Percentiles rank a stretch among this genome's conserved stretches.
These are phyloP conservation scores for Terana coerulea DNA, from an alignment of 768 basidiomycete species.

Conservation along the genomic window DNA sequence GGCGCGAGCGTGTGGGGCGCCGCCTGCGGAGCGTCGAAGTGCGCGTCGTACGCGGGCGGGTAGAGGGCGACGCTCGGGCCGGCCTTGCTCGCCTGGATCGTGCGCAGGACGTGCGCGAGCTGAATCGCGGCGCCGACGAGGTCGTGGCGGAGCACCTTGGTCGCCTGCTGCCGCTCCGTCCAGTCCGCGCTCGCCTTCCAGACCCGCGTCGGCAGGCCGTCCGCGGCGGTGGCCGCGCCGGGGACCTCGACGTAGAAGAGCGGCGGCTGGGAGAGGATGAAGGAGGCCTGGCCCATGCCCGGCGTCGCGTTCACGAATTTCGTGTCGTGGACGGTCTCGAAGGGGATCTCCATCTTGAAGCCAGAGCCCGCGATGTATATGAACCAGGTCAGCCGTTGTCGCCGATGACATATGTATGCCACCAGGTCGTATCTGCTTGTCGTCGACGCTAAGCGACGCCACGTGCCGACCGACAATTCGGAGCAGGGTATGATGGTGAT, in stretches of 20 bases:
- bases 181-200: slow-evolving; percentile 74
- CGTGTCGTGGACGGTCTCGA: slow-evolving; percentile 54
- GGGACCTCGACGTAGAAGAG: slow-evolving; percentile 58
- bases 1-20: not conserved
- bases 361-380: slow-evolving; percentile 67
- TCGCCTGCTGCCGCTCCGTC: slow-evolving; percentile 73
- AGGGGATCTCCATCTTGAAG: slow-evolving; percentile 85
- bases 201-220: not conserved
- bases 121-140: slow-evolving; percentile 62
- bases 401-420: slow-evolving; percentile 68
- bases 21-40: not conserved
- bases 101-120: slow-evolving; percentile 52
- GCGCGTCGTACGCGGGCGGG: slow-evolving; percentile 5
- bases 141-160: slow-evolving; percentile 57
- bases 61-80: slow-evolving; percentile 13
- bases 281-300: slow-evolving; percentile 55
- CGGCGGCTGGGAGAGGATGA: slow-evolving; percentile 65
- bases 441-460: slow-evolving; percentile 67
- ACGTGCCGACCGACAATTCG: slow-evolving; percentile 70
- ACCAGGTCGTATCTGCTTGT: slow-evolving; percentile 60
- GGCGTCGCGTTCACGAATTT: slow-evolving; percentile 53
- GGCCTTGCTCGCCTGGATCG: slow-evolving; percentile 28
- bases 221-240: not conserved
- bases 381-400: slow-evolving; percentile 73
- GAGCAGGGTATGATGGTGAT: slow-evolving; percentile 75